Base-by-base conservation (phyloP, 2,329 filamentous ascomycete species). In the Phaeosphaeria sp. region DNA sequence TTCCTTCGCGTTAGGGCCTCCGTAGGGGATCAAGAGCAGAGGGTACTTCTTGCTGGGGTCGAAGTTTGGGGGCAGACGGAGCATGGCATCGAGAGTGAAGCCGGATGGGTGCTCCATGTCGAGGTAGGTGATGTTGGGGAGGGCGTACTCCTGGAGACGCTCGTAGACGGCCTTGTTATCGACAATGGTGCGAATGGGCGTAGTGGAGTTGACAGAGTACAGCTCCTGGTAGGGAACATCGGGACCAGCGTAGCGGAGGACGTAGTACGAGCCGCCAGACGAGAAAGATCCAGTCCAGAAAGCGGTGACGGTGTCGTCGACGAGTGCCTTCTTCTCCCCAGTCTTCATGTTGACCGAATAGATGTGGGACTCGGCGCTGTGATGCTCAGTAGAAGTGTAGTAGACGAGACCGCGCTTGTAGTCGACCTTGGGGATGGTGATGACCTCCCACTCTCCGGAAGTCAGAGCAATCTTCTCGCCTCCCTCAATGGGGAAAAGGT, bases 171-270 rank as follows among this genome's bases (percentile, higher is more conserved):
- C 80, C n/a, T 82, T 81, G 71, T 91, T 91, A 67, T 84, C 83
- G 9, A 84, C 83, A 8, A 91, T 80, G 0, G 83, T 86, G 6
- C 85, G 83, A 8, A 90, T 73, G 0, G 87, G 83, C 33, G 77
- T 81, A 20, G 81, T 83, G 20, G 82, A 81, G 68, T 88, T 84
- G 59, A 83, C 71, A 0, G 84, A 78, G 75, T 89, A 89, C 0
- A 91, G 80, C 61, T 89, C 86, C 67, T 91, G 87, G 74, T 89
- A 90, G 0, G 89, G 88, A 0, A 91, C 85, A 53, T 90, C 84
- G 0, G 89, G 89, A 0, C 89, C 89, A 18, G 78, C 75, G 70
- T 91, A 91, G 51, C 79, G 83, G 2, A 90, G 82, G 43, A 91
- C 84, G 67, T 90, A 90, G 78, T 87, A 91, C 2, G 84, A 84